Evolutionary conservation across 2,329 filamentous ascomycete species (phyloP).

Genomic region (Ophiostoma ulmi): DNA sequence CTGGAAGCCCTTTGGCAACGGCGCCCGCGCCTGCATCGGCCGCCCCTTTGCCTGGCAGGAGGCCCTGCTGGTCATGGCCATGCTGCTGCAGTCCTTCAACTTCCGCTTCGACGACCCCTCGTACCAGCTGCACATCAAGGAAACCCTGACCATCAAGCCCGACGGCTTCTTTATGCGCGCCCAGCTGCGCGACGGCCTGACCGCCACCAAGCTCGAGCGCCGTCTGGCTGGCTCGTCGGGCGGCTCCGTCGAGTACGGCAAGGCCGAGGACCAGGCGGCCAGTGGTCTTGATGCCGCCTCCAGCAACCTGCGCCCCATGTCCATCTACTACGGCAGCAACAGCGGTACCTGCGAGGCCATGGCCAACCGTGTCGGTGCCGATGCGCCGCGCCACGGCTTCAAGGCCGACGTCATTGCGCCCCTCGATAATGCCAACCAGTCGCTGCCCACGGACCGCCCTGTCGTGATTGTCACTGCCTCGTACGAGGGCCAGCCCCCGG

Average conservation of each 20-base stretch:
- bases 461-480: conserved; percentile 62
- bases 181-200: conserved; percentile 44
- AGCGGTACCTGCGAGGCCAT: conserved; percentile 58
- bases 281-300: background rate
- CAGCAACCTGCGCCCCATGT: conserved; percentile 43
- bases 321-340: conserved; percentile 67
- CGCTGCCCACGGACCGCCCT: conserved; percentile 55
- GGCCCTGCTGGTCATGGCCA: conserved; percentile 43
- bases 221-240: conserved; percentile 15
- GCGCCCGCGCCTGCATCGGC: conserved; percentile 49
- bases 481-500: conserved; percentile 69
- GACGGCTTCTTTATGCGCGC: conserved; percentile 57
- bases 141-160: conserved; percentile 56
- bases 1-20: conserved; percentile 53
- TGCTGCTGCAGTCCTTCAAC: conserved; percentile 65
- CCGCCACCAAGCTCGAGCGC: conserved; percentile 32
- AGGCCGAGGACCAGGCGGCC: background rate
- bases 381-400: conserved; percentile 55
- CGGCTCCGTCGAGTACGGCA: background rate
- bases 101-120: conserved; percentile 56
- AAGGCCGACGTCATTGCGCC: conserved; percentile 44
- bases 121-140: conserved; percentile 50
- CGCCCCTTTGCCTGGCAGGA: conserved; percentile 53
- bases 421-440: conserved; percentile 57
- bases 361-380: conserved; percentile 55